A percentile compares a stretch with the other conserved stretches of the same genome.
These are phyloP conservation scores for Cercospora zeina DNA, from an alignment of 2,329 filamentous ascomycete species.

Conservation along the genomic window DNA sequence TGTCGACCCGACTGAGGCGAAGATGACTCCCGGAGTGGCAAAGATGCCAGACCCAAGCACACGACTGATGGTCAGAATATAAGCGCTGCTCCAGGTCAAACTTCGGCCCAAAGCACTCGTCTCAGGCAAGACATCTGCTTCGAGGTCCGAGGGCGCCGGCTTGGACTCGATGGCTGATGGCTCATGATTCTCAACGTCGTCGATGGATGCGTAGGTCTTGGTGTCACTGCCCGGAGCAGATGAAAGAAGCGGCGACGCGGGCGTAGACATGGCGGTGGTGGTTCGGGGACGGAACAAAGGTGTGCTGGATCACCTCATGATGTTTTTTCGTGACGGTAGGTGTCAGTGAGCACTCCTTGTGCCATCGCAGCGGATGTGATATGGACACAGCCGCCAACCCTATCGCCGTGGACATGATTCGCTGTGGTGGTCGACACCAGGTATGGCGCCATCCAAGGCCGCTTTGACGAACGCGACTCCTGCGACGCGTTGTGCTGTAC, in stretches of 20 bases:
- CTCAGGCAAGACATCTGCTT: slow-evolving; percentile 62
- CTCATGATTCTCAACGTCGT: slow-evolving; percentile 19
- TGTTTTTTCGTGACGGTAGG: slow-evolving; percentile 7
- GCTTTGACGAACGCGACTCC: slow-evolving; percentile 10
- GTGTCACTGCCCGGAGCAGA: slow-evolving; percentile 5
- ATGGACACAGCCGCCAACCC: slow-evolving; percentile 1
- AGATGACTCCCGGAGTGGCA: slow-evolving; percentile 67
- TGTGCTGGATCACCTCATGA: slow-evolving; percentile 19
- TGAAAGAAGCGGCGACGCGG: slow-evolving; percentile 19
- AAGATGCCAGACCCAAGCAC: slow-evolving; percentile 73
- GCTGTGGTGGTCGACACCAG: neutral
- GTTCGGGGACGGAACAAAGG: neutral
- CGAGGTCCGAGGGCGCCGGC: slow-evolving; percentile 42
- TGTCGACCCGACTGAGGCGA: slow-evolving; percentile 65
- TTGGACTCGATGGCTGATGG: slow-evolving; percentile 14
- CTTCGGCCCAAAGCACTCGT: slow-evolving; percentile 60
- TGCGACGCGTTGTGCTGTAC: neutral
- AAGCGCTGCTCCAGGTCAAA: slow-evolving; percentile 58
- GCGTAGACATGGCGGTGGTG: slow-evolving; percentile 9
- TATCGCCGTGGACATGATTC: neutral
- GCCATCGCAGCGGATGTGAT: neutral
- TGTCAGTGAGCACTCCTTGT: neutral
- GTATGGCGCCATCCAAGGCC: slow-evolving; percentile 10
- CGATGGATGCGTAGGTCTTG: slow-evolving; percentile 20
- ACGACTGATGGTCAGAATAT: slow-evolving; percentile 65